phyloP scores from a whole-genome alignment of 495 filamentous ascomycete species.

The Lophiotrema nucula region DNA sequence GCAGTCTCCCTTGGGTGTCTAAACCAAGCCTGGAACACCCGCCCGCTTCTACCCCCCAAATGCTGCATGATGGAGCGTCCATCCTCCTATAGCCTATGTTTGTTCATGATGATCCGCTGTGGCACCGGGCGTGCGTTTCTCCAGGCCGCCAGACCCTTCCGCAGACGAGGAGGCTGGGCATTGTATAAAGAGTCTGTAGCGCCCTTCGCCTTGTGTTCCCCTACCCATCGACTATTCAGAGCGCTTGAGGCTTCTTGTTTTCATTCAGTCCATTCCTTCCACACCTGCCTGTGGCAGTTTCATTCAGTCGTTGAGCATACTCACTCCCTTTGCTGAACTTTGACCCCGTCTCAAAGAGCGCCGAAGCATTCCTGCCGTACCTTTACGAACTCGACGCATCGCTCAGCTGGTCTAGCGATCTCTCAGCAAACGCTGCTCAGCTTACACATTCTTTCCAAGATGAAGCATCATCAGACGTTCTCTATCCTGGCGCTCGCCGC shows the following conservation, averaged over 20 bases:
- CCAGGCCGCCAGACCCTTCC: slow-evolving; percentile 8
- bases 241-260: slow-evolving; percentile 22
- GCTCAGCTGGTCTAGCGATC: slow-evolving; percentile 37
- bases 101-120: slow-evolving; percentile 17
- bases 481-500: slow-evolving; percentile 45
- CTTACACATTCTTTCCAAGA: slow-evolving; percentile 25
- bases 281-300: slow-evolving; percentile 37
- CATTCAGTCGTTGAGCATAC: slow-evolving; percentile 7
- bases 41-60: not conserved
- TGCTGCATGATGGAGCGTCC: slow-evolving; percentile 7
- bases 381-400: slow-evolving; percentile 10
- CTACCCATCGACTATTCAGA: slow-evolving; percentile 18
- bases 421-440: slow-evolving; percentile 21
- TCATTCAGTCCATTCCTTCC: slow-evolving; percentile 16
- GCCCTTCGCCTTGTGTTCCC: slow-evolving; percentile 7
- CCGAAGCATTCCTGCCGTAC: not conserved
- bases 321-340: slow-evolving; percentile 30
- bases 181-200: slow-evolving; percentile 16
- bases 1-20: no score
- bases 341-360: slow-evolving; percentile 14
- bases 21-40: slow-evolving; percentile 5
- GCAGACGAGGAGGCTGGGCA: not conserved
- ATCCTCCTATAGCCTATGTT: slow-evolving; percentile 18
- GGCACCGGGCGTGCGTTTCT: slow-evolving; percentile 15
- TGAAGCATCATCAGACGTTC: slow-evolving; percentile 37